Evolutionary conservation across 176 grass and related monocot species (phyloP).

Genomic region (Musa itinerans): DNA sequence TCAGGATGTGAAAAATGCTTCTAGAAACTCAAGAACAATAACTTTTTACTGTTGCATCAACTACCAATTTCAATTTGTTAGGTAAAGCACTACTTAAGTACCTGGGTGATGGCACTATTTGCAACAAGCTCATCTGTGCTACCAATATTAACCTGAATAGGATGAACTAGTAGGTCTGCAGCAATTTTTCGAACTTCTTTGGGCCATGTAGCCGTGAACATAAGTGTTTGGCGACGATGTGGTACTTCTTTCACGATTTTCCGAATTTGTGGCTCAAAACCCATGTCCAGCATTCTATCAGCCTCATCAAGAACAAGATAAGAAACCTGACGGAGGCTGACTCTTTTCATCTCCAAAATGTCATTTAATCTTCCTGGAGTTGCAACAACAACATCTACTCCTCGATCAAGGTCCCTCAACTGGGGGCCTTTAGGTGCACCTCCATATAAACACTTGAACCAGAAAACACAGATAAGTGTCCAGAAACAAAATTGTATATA

Average conservation of each 20-base stretch:
- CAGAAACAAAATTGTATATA: constrained; percentile 13
- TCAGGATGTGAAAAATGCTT: background rate
- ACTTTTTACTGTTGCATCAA: background rate
- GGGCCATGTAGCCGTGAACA: constrained; percentile 99
- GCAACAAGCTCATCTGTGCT: constrained; percentile 92
- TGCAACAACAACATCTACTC: constrained; percentile 95
- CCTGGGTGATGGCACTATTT: constrained; percentile 94
- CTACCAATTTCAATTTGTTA: background rate
- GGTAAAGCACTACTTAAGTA: constrained; percentile 4
- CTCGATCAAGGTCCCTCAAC: constrained; percentile 80
- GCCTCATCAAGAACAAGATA: constrained; percentile 82
- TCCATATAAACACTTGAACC: constrained; percentile 79
- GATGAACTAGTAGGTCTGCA: constrained; percentile 71
- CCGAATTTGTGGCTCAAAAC: constrained; percentile 88
- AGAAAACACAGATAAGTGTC: constrained; percentile 5
- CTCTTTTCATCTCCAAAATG: constrained; percentile 80
- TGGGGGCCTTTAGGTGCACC: constrained; percentile 95
- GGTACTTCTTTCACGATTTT: constrained; percentile 91
- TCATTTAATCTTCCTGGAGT: constrained; percentile 97
- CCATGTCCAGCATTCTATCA: constrained; percentile 87
- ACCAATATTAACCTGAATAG: constrained; percentile 97
- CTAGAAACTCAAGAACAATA: background rate
- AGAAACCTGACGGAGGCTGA: constrained; percentile 62
- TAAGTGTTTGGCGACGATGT: constrained; percentile 76
- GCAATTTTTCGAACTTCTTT: constrained; percentile 93